phyloP scores from a whole-genome alignment of 176 grass and related monocot genomes.

The Carex cristatella region DNA sequence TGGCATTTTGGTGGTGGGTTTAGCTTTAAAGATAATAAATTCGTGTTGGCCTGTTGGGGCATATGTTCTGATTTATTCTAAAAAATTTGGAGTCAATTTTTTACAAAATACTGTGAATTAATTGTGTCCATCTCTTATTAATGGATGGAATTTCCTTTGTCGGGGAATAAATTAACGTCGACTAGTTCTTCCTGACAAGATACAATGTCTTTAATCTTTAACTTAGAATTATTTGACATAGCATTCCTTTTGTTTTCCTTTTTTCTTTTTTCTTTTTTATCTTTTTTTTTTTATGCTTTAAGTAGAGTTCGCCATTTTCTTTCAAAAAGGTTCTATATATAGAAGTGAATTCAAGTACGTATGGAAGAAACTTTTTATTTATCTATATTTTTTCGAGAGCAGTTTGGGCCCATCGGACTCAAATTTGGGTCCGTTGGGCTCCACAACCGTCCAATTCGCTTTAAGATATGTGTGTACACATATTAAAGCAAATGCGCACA shows the following conservation, averaged over 20 bases:
- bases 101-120: neutral
- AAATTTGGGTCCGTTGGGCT: no score
- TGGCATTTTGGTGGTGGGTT: neutral
- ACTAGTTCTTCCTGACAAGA: neutral
- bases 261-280: neutral
- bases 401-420: no score
- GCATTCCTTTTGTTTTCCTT: neutral
- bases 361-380: no score
- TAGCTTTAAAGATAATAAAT: neutral
- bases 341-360: neutral
- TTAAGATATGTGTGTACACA: no score
- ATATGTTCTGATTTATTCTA: conserved; percentile 11
- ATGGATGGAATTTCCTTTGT: neutral
- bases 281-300: neutral
- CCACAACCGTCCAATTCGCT: no score
- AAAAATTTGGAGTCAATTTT: neutral
- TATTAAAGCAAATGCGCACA: no score
- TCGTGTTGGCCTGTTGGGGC: neutral
- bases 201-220: neutral
- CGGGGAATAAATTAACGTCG: neutral
- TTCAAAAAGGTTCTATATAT: neutral
- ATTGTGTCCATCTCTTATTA: neutral
- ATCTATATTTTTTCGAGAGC: no score
- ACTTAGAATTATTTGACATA: neutral
- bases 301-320: neutral